Evolutionary conservation across 805 yeast genomes (phyloP), one percentile per base, ranked within the genome.

Genomic region (Debaryomyces hansenii): DNA sequence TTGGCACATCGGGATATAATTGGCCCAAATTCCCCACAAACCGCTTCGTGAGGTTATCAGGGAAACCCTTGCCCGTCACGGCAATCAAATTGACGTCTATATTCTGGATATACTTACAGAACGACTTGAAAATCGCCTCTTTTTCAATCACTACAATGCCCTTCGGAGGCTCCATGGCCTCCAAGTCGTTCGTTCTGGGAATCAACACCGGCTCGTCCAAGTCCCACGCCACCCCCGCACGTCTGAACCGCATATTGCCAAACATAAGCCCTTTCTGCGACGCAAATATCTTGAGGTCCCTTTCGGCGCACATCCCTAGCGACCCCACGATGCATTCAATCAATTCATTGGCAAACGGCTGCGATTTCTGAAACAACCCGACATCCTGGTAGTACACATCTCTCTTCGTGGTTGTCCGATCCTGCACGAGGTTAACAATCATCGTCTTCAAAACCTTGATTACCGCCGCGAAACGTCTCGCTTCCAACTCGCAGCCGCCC

Each of bases 61-160:
- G 89, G 54, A 71, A 83, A 4, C 90, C 90, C 56, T 79, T 80
- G 0, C 87, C 89, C 0, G 90, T 84, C 7, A 85, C 60, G 0
- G 79, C 46, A 2, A 64, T 21, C 8, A 53, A 47, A 29, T 48
- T 45, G 20, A 48, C 47, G 6, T 37, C n/a, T n/a, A 18, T 11
- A 0, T 18, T 32, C 21, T 49, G 50, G 3, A 62, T 20, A 38
- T 50, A 52, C n/a, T 54, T 46, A 49, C 67, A 58, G 46, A 66
- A 58, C 1, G 72, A 65, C 40, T 62, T 63, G 52, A 70, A 68
- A 1, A 71, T 63, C 2, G 77, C 75, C 36, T 72, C 77, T 48
- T 72, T 72, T 46, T 72, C 77, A 11, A 71, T 43, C 2, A 69
- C 46, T 0, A 70, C 55, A 0, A 70, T 47, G 1, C 44, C 49